These are phyloP conservation scores for Termitomyces sp. DNA, from an alignment of 768 basidiomycete genomes.

Conservation along the genomic window DNA sequence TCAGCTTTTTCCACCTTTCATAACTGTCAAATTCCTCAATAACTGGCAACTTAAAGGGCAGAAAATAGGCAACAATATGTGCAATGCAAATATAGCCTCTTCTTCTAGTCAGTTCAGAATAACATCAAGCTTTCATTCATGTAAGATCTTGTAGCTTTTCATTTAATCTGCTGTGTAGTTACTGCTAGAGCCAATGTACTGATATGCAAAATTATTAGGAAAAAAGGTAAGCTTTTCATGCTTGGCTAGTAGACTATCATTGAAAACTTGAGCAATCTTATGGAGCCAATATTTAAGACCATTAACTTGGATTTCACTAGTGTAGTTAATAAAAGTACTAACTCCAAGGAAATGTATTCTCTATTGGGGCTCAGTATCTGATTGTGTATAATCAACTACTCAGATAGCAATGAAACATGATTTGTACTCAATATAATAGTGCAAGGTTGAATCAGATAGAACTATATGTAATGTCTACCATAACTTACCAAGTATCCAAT, in stretches of 20 bases:
- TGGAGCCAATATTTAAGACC: background rate
- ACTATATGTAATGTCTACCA: background rate
- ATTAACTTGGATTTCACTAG: background rate
- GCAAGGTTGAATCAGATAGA: background rate
- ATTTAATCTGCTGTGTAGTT: slow-evolving; percentile 17
- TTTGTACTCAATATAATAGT: background rate
- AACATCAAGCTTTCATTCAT: slow-evolving; percentile 2
- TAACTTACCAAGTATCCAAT: background rate
- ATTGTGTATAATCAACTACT: background rate
- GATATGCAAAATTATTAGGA: background rate
- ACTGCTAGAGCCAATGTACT: slow-evolving; percentile 7
- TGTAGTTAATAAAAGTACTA: background rate
- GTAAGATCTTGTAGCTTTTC: slow-evolving; percentile 6
- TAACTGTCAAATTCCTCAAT: background rate
- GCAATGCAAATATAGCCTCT: background rate
- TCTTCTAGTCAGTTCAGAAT: background rate
- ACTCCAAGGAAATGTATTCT: background rate
- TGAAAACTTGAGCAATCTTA: background rate
- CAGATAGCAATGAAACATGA: background rate
- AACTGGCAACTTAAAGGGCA: background rate
- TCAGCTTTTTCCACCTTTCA: background rate
- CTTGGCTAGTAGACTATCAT: background rate
- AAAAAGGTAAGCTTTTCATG: background rate
- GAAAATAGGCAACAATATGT: background rate
- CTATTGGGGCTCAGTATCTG: background rate